Evolutionary conservation across 495 filamentous ascomycete genomes (phyloP).

Genomic region (Symbiotaphrina buchneri): DNA sequence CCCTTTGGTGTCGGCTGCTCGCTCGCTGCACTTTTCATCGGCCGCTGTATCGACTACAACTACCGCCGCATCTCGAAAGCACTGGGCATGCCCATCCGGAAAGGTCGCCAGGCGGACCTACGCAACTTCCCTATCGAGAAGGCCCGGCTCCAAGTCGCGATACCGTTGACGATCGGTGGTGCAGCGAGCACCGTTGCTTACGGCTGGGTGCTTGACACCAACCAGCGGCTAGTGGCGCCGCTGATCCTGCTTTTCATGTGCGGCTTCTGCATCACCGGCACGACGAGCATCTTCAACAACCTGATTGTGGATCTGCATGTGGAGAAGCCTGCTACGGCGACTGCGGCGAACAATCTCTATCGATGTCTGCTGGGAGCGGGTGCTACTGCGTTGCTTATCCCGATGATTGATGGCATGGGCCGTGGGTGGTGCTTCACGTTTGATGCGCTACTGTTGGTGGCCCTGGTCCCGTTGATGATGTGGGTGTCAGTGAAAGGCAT

Average conservation of each 20-base stretch:
- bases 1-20: constrained; percentile 27
- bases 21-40: constrained; percentile 31
- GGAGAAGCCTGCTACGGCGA: constrained; percentile 19
- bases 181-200: constrained; percentile 22
- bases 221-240: constrained; percentile 22
- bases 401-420: constrained; percentile 18
- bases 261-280: constrained; percentile 25
- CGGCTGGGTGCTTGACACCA: constrained; percentile 30
- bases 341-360: constrained; percentile 23
- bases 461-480: background rate
- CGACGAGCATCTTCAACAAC: constrained; percentile 17
- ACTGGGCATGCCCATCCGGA: constrained; percentile 22
- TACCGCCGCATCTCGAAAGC: constrained; percentile 15
- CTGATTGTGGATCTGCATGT: constrained; percentile 22
- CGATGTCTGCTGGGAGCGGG: constrained; percentile 20
- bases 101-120: constrained; percentile 28
- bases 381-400: constrained; percentile 19
- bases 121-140: constrained; percentile 43
- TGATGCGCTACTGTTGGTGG: background rate
- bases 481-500: background rate
- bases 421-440: constrained; percentile 8
- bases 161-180: constrained; percentile 21
- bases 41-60: constrained; percentile 31
- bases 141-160: constrained; percentile 31
- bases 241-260: constrained; percentile 32